Evolutionary conservation across 2,329 filamentous ascomycete species (phyloP), one percentile per base, ranked within the genome.

Genomic region (Fusarium pseudograminearum): DNA sequence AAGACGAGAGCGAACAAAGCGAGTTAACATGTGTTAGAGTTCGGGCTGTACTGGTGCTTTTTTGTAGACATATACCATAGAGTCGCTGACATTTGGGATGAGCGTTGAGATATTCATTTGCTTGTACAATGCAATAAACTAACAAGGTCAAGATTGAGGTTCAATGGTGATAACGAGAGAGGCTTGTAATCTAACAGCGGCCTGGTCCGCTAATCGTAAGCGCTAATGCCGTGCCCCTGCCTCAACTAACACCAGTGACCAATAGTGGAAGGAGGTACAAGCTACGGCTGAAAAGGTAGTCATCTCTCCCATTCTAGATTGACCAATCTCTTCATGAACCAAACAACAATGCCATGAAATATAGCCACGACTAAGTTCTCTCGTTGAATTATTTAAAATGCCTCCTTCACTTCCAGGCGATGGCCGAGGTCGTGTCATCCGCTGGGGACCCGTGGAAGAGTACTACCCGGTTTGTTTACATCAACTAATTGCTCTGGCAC

Each of bases 391-490:
- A 41, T 50, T 44, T 18, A 33, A 11, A 26, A 70, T 70, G 67
- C 22, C 61, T 41, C 28, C 41, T 22, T 57, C 62, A 15, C 54
- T 38, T 31, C 54, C 47, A 38, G 52, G 54, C 10, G 63, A 61
- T 22, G 69, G 57, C 11, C 63, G 56, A 22, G 63, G 47, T 12
- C 67, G 57, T 44, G 70, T 73, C 26, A 28, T 28, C 26, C 70
- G 67, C 36, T 73, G 71, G 33, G 70, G 67, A 28, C 44, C 12
- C 26, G 51, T 63, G 34, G 65, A 73, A 52, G 70, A 73, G 22
- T 54, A 64, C 50, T 64, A 65, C 20, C 56, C 41, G 62, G 70
- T 73, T 52, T 63, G 70, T 65, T 61, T 63, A 50, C 45, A 20
- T 26, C 11, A 44, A 36, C 47, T 30, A 45, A 26, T 30, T 33